Base-by-base conservation (phyloP, 495 filamentous ascomycete genomes). In the Chaetomium cochliodes region DNA sequence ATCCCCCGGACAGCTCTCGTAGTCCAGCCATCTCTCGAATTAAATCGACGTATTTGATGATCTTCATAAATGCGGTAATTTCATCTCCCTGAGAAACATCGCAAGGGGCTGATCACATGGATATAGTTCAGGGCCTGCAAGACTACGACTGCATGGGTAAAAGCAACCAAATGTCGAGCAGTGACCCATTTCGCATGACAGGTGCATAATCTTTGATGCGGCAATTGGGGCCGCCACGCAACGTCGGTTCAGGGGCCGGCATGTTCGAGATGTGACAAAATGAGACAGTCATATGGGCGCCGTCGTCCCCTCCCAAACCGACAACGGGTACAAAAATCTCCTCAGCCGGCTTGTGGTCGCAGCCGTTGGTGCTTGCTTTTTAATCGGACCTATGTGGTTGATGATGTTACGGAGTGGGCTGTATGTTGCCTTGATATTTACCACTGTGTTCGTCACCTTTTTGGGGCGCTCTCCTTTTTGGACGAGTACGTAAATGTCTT, bases 381-480 rank as follows among this genome's bases (percentile, higher is more conserved):
- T 52, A 5, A 52, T 52, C 23, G 50, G 23, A 5, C 50, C 50
- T 26, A 52, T 52, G 50, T 52, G 50, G 50, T n/a, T 52, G 22
- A 52, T 52, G 50, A 52, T 52, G 23, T 4, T 52, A 52, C 23
- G 8, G 23, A 4, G 23, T 52, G 50, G 22, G 22, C 23, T 52
- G 12, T 26, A 52, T 23, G 50, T 52, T 22, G 50, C 50, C 23
- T 52, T 52, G 50, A 26, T 52, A 13, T 52, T 23, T 4, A 52
- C 50, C 50, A 52, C 50, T 52, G 50, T 52, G 23, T 52, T 52
- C 50, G 22, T 52, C 50, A 23, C 50, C 22, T 52, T 23, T 52
- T 52, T 15, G 50, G 50, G 22, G 25, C 50, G 2, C 23, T 52
- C 0, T 52, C 12, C 3, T 52, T 52, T 23, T 52, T 52, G 25